Evolutionary conservation across 83 land plant species (phyloP), one percentile per base, ranked within the genome.

Genomic region (Diphasiastrum complanatum): DNA sequence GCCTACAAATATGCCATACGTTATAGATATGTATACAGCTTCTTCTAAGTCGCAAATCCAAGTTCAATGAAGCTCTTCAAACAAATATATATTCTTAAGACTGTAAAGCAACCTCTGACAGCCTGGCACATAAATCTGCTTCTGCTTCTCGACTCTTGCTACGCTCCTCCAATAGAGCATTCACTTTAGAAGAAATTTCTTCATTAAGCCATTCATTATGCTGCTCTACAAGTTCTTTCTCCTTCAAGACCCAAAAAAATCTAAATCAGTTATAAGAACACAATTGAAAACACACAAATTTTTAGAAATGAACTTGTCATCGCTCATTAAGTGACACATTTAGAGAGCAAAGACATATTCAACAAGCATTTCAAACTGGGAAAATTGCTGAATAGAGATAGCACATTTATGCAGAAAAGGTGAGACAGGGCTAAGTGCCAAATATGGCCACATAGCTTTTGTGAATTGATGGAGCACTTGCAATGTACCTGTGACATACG

Each of bases 171-270:
- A 77, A 60, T 11, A 89, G 70, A 43, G 58, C 71, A 43, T 73
- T 59, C 24, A 78, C 81, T 75, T 89, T 93, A 24, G 81, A 61
- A 26, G 78, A 80, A 31, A 93, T 47, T 60, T 93, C 99, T 33
- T 93, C 91, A 73, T 85, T 81, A 45, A 93, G 78, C 92, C 89
- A 89, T 8, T 32, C 29, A 66, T 93, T 93, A 72, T 89, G 99
- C 63, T 81, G 85, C 70, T 81, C 84, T 49, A 86, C 32, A 28
- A 93, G 76, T 43, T 89, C 96, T 49, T 85, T 93, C 62, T 89
- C 99, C 96, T 93, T 73, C 6, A 35, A 36, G 24, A 45, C 26
- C 51, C 18, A 20, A 26, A 28, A 33, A 56, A 33, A 33, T 19
- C 37, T 30, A 33, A 12, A 30, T 37, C 51, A 19, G 18, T 27